phyloP scores from a whole-genome alignment of 2,329 filamentous ascomycete genomes.

The Tolypocladium cylindrosporum region DNA sequence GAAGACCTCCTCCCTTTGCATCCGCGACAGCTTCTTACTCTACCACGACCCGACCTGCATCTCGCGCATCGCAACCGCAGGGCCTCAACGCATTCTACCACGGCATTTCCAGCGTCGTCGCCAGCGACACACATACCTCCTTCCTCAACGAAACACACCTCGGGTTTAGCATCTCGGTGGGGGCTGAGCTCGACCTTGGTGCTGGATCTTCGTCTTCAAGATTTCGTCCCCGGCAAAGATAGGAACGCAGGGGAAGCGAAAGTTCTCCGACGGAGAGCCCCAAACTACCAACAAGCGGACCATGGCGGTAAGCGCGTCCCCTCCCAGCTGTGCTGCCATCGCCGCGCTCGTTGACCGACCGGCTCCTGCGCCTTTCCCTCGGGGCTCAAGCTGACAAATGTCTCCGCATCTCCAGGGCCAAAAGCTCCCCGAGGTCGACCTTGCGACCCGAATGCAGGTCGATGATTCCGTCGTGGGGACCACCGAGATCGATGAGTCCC shows the following conservation, averaged over 20 bases:
- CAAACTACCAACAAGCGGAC: constrained; percentile 46
- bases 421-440: constrained; percentile 49
- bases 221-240: constrained; percentile 20
- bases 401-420: constrained; percentile 26
- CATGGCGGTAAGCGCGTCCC: constrained; percentile 46
- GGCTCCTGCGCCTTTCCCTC: background rate
- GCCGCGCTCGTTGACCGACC: background rate
- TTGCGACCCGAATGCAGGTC: constrained; percentile 56
- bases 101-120: background rate
- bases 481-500: constrained; percentile 59
- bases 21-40: background rate
- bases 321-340: background rate
- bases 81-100: background rate
- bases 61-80: background rate
- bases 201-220: constrained; percentile 22
- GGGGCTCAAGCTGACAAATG: constrained; percentile 5
- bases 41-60: background rate
- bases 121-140: background rate
- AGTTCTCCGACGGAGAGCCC: constrained; percentile 51
- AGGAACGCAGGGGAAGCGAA: constrained; percentile 58
- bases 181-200: constrained; percentile 20
- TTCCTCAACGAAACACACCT: background rate
- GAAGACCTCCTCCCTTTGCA: background rate
- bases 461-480: constrained; percentile 47
- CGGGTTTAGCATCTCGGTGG: background rate